These are phyloP conservation scores for Calonectria ilicicola DNA, from an alignment of 2,329 filamentous ascomycete genomes.

Conservation along the genomic window DNA sequence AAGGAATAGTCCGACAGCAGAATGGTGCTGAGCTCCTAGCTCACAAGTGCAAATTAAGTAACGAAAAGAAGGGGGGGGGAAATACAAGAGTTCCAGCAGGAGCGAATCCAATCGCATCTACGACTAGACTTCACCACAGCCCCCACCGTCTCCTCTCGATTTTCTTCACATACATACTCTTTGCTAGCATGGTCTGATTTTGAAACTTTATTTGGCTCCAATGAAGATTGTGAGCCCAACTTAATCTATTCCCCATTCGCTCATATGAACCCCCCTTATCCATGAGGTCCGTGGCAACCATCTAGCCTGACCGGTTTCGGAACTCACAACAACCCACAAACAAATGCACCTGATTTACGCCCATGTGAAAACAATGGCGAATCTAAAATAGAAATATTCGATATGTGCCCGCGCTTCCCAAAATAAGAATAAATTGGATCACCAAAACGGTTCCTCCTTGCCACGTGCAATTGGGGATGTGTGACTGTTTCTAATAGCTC, in stretches of 20 bases:
- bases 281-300: background rate
- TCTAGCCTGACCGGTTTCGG: background rate
- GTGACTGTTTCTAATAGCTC: slow-evolving; percentile 14
- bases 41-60: background rate
- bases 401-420: background rate
- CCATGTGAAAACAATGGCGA: background rate
- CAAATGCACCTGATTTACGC: background rate
- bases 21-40: background rate
- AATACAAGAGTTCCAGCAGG: background rate
- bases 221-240: background rate
- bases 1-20: background rate
- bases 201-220: background rate
- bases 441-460: slow-evolving; percentile 33
- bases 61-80: background rate
- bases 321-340: background rate
- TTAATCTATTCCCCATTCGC: background rate
- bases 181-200: background rate
- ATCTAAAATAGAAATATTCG: background rate
- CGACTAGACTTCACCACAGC: background rate
- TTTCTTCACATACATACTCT: background rate
- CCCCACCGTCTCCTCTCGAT: background rate
- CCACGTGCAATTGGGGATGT: too few species aligned
- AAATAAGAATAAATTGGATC: background rate
- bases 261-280: background rate
- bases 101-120: background rate